Conservation (phyloP, 805 yeast genomes). For the Yarrowia yakushimensis region DNA sequence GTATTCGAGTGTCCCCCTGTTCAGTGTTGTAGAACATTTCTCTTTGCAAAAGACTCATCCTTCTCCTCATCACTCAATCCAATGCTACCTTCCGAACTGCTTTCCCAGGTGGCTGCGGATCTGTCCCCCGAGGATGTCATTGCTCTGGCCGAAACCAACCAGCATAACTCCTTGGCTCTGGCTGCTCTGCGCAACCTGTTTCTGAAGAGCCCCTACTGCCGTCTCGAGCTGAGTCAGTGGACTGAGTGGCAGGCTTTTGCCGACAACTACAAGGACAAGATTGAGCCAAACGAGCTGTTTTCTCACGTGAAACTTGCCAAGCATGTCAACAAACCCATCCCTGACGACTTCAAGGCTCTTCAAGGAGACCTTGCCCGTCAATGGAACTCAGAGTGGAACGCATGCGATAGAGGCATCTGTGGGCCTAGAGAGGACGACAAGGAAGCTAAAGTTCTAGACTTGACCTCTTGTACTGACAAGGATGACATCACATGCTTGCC, state of each 20-base stretch:
- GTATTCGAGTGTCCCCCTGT: background rate
- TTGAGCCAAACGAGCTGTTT: background rate
- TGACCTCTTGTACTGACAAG: background rate
- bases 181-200: background rate
- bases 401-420: background rate
- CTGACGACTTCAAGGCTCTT: background rate
- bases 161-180: background rate
- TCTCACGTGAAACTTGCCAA: background rate
- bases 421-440: background rate
- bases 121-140: background rate
- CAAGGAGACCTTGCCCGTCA: background rate
- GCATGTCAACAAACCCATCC: background rate
- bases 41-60: too few relatives aligned
- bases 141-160: background rate
- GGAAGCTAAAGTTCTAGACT: background rate
- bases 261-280: background rate
- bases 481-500: background rate
- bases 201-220: background rate
- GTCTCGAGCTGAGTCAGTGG: background rate
- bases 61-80: too few relatives aligned
- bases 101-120: background rate
- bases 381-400: background rate
- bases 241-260: background rate
- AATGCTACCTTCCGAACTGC: background rate
- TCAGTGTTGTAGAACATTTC: background rate